Conservation (phyloP, 306 rosid genomes). For the Quercus rubra region DNA sequence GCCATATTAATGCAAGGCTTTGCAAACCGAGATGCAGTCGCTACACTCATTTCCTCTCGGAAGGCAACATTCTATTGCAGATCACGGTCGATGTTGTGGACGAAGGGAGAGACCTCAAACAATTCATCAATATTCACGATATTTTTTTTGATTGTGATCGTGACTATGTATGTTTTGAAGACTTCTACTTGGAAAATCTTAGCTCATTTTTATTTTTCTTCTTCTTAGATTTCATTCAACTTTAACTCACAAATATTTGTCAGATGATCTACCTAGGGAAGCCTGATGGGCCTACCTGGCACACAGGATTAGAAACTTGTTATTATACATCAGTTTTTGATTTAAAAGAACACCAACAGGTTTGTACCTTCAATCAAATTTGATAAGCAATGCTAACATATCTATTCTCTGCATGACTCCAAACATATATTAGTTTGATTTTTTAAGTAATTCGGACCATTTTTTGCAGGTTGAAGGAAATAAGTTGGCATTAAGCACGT, state of each 20-base stretch:
- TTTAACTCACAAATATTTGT: slow-evolving; percentile 22
- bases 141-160: slow-evolving; percentile 82
- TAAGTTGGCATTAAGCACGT: no score
- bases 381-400: neutral
- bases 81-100: slow-evolving; percentile 79
- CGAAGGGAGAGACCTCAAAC: slow-evolving; percentile 89
- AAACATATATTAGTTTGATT: neutral
- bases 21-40: slow-evolving; percentile 73
- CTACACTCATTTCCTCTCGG: slow-evolving; percentile 44
- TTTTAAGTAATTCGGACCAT: no score
- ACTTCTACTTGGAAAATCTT: neutral
- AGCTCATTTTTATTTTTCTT: neutral
- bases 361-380: slow-evolving; percentile 18
- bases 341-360: slow-evolving; percentile 54
- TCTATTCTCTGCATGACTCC: neutral
- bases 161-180: slow-evolving; percentile 65
- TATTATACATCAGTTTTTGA: slow-evolving; percentile 63
- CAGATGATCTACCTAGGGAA: slow-evolving; percentile 92
- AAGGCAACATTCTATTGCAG: slow-evolving; percentile 92
- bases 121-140: slow-evolving; percentile 77
- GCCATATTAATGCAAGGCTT: slow-evolving; percentile 95
- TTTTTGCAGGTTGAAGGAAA: no score
- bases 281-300: slow-evolving; percentile 96
- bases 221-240: neutral
- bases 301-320: slow-evolving; percentile 88